These are phyloP conservation scores for Phytophthora tentaculata DNA, from an alignment of 352 stramenopile species.

Conservation along the genomic window DNA sequence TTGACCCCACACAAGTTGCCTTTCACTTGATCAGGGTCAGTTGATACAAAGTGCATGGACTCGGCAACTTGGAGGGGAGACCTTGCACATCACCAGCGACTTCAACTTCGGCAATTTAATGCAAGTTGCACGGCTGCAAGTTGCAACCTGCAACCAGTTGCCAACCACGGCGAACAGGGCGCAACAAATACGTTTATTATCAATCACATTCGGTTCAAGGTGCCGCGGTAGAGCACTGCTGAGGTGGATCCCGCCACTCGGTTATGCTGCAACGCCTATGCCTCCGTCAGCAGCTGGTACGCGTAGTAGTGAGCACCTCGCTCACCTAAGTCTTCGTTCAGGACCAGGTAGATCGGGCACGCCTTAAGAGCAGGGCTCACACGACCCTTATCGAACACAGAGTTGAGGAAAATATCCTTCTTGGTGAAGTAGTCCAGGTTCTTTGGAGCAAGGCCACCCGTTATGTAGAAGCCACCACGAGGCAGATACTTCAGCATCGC, in stretches of 20 bases:
- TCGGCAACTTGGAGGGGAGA: slow-evolving; percentile 36
- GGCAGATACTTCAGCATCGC: slow-evolving; percentile 95
- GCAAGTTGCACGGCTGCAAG: neutral
- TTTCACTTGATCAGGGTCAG: slow-evolving; percentile 14
- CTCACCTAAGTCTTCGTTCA: slow-evolving; percentile 20
- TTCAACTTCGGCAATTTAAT: slow-evolving; percentile 49
- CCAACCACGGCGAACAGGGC: slow-evolving; percentile 10
- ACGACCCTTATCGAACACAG: slow-evolving; percentile 88
- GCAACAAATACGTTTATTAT: slow-evolving; percentile 24
- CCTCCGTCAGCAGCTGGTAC: slow-evolving; percentile 3
- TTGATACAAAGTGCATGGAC: slow-evolving; percentile 32
- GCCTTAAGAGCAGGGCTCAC: slow-evolving; percentile 74
- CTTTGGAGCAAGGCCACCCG: slow-evolving; percentile 95
- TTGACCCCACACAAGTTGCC: neutral
- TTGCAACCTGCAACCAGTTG: neutral
- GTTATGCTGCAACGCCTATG: too few species aligned
- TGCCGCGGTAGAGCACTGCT: too few species aligned
- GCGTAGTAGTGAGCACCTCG: neutral
- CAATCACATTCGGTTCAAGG: too few species aligned
- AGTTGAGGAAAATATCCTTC: slow-evolving; percentile 75
- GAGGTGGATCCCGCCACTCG: too few species aligned
- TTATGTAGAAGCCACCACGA: slow-evolving; percentile 96
- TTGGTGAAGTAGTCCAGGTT: slow-evolving; percentile 94
- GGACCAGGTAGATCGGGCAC: slow-evolving; percentile 89
- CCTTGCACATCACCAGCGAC: slow-evolving; percentile 63